Percentiles rank a stretch among this genome's conserved stretches.
Evolutionary conservation across 78 protist species (phyloP).

Genomic region (Planoprotostelium fungivorum): DNA sequence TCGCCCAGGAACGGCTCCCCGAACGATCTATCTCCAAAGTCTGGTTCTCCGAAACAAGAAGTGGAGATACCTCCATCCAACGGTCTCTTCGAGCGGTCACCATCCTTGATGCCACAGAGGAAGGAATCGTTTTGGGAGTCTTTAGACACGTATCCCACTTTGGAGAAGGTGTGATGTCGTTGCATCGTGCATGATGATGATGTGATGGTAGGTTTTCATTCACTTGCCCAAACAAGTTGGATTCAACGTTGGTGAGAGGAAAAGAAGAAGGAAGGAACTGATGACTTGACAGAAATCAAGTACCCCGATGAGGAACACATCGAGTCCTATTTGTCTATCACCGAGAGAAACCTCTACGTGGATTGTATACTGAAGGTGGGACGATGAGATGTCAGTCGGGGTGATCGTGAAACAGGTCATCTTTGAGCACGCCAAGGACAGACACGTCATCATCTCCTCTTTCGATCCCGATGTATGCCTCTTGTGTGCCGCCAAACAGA

Average conservation of each 20-base stretch:
- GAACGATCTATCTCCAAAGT: too few relatives aligned
- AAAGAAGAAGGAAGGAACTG: too few relatives aligned
- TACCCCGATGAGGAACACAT: background rate
- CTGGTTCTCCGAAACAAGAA: too few relatives aligned
- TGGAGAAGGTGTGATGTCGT: background rate
- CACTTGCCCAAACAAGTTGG: slow-evolving; percentile 3
- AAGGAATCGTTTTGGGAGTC: background rate
- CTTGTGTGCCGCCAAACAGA: slow-evolving; percentile 4
- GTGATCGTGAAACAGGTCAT: background rate
- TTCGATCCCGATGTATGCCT: slow-evolving; percentile 16
- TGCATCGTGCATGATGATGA: too few relatives aligned
- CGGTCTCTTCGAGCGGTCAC: too few relatives aligned
- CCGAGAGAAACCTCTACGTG: background rate
- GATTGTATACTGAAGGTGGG: slow-evolving; percentile 1
- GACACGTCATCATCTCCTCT: slow-evolving; percentile 7
- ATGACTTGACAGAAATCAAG: background rate
- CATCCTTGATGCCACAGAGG: too few relatives aligned
- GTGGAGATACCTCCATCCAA: background rate
- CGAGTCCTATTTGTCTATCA: background rate
- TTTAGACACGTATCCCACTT: background rate
- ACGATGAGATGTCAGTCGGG: background rate
- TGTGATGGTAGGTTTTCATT: background rate
- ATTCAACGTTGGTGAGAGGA: too few relatives aligned
- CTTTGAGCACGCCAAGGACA: background rate
- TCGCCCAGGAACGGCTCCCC: background rate